phyloP scores from a whole-genome alignment of 495 filamentous ascomycete genomes.

The Margaritispora aquatica region DNA sequence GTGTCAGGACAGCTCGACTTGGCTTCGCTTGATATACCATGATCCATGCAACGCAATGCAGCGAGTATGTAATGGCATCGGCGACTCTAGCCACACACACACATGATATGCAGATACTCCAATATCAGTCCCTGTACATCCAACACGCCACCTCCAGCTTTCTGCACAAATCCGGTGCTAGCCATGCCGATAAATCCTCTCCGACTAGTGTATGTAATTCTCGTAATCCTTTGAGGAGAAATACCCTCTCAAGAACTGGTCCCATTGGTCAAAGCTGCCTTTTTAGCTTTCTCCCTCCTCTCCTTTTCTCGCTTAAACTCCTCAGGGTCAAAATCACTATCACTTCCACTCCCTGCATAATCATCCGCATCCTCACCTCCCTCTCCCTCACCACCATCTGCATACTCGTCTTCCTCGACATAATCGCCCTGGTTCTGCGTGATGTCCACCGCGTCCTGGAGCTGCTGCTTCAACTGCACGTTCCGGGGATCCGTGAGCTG shows the following conservation, averaged over 20 bases:
- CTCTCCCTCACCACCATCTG: too few species aligned
- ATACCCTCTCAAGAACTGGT: neutral
- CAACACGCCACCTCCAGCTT: neutral
- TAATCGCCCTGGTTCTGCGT: slow-evolving; percentile 44
- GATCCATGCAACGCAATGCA: neutral
- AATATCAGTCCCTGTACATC: neutral
- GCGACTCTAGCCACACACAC: neutral
- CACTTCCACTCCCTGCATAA: slow-evolving; percentile 23
- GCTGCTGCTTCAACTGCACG: slow-evolving; percentile 52
- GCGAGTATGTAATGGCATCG: neutral
- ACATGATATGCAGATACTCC: neutral
- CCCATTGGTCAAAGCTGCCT: neutral
- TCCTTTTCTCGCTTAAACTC: slow-evolving; percentile 19
- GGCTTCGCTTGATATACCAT: too few species aligned
- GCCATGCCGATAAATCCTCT: neutral
- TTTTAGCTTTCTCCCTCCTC: slow-evolving; percentile 9
- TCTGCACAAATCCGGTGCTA: too few species aligned
- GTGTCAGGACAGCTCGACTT: neutral
- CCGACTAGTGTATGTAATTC: too few species aligned
- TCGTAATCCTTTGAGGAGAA: too few species aligned
- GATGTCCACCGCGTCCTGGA: slow-evolving; percentile 76
- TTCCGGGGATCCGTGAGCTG: slow-evolving; percentile 74
- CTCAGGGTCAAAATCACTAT: slow-evolving; percentile 25
- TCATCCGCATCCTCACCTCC: slow-evolving; percentile 22
- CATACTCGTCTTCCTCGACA: slow-evolving; percentile 35